A percentile compares a stretch with the other conserved stretches of the same genome.
These are phyloP conservation scores for Linum trigynum DNA, from an alignment of 345 rosid species.

Conservation along the genomic window DNA sequence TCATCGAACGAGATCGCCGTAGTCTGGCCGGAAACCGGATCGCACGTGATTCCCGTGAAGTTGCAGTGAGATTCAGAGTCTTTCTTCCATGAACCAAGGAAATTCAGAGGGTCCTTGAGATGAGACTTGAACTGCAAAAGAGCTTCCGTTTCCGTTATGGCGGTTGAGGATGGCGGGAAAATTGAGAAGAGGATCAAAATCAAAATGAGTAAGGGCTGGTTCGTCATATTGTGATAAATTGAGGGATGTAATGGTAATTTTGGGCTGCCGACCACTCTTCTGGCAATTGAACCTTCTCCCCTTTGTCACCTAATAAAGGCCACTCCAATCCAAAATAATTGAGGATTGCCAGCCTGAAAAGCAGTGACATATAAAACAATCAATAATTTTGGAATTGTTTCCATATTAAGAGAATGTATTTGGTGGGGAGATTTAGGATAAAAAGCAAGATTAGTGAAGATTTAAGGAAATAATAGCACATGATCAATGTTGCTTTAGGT, in stretches of 20 bases:
- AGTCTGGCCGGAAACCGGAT: constrained; percentile 36
- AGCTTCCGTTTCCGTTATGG: constrained; percentile 39
- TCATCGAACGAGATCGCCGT: constrained; percentile 37
- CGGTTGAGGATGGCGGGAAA: constrained; percentile 34
- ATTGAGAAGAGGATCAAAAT: constrained; percentile 8
- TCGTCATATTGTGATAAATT: background rate
- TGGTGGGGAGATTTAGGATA: too few relatives aligned
- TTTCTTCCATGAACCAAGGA: constrained; percentile 52
- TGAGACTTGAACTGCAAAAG: constrained; percentile 54
- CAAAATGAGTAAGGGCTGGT: background rate
- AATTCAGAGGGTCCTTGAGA: constrained; percentile 48
- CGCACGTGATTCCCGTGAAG: constrained; percentile 55
- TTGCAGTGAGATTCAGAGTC: constrained; percentile 48
- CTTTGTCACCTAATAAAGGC: too few relatives aligned
- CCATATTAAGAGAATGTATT: background rate
- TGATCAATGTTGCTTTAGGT: too few relatives aligned
- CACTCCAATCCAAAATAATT: background rate
- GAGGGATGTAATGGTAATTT: background rate
- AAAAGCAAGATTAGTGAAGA: too few relatives aligned
- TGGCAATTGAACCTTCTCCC: background rate
- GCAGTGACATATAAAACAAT: background rate
- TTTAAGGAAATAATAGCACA: too few relatives aligned
- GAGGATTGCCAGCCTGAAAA: background rate
- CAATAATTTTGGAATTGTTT: too few relatives aligned
- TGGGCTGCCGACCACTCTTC: background rate